Conservation (phyloP, 768 basidiomycete genomes). For the Suillus alpinus region DNA sequence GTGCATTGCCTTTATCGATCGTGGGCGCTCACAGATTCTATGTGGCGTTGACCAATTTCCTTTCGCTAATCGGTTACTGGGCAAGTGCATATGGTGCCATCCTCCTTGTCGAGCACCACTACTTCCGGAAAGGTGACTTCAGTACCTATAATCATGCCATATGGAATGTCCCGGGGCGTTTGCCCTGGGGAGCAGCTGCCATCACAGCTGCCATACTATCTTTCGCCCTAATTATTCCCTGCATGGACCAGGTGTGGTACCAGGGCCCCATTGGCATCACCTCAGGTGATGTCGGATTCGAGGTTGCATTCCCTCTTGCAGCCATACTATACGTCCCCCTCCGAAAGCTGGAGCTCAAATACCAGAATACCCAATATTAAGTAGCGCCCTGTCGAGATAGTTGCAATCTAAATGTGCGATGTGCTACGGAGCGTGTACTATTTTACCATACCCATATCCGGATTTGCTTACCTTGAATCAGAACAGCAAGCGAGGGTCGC, state of each 20-base stretch:
- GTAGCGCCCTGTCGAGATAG: neutral
- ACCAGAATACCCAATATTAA: slow-evolving; percentile 22
- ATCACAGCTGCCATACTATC: slow-evolving; percentile 47
- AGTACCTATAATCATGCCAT: slow-evolving; percentile 43
- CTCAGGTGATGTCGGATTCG: slow-evolving; percentile 72
- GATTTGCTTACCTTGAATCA: neutral
- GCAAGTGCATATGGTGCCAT: slow-evolving; percentile 55
- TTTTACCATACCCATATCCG: neutral
- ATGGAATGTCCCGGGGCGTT: slow-evolving; percentile 49
- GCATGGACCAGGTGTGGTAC: slow-evolving; percentile 73
- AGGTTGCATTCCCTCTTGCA: slow-evolving; percentile 52
- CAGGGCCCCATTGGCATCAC: slow-evolving; percentile 61
- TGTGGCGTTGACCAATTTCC: slow-evolving; percentile 57
- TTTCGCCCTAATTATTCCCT: slow-evolving; percentile 58
- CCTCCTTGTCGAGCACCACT: slow-evolving; percentile 62
- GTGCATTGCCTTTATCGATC: slow-evolving; percentile 66
- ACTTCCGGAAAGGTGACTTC: slow-evolving; percentile 55
- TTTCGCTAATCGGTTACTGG: slow-evolving; percentile 71
- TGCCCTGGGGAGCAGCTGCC: slow-evolving; percentile 67
- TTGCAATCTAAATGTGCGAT: neutral
- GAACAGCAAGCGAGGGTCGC: neutral
- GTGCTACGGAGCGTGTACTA: neutral
- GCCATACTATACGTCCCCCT: slow-evolving; percentile 53
- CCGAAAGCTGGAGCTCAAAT: slow-evolving; percentile 45
- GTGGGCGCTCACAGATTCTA: slow-evolving; percentile 70